Base-by-base conservation (phyloP, 257 asterid genomes). In the Mentha longifolia region DNA sequence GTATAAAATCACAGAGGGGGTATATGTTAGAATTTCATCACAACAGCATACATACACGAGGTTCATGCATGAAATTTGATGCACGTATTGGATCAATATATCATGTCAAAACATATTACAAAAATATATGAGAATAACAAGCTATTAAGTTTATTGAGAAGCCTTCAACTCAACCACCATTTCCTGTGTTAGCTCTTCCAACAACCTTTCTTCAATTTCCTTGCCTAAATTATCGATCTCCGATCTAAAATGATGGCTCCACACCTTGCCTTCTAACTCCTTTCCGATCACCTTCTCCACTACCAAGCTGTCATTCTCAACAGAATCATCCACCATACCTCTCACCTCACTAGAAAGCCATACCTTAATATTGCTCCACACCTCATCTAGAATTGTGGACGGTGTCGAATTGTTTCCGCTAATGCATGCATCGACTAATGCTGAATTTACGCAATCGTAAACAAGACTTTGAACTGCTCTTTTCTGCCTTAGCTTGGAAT, bases 381-480 rank as follows among this genome's bases (percentile, higher is more conserved):
- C 93, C 70, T 80, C 84, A 46, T 88, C 95, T 81, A 79, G 57
- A 57, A 81, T 43, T 62, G 77, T 67, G 14, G 75, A 55, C 2
- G 83, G 61, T 12, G 73, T 50, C n/a, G 1, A 51, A 57, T 25
- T 46, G 16, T 69, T 75, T 77, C 73, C 33, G 39, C 72, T 77
- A 46, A 13, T 64, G 65, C 74, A 63, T 43, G 79, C 76, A 5
- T 91, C 91, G 37, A 86, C 64, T 70, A 93, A 57, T 5, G 81
- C 88, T 68, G 80, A 85, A 66, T 91, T 93, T 33, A 87, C 89
- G 66, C 89, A 85, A 63, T 93, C 98, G 30, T 86, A 91, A 54
- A 93, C 85, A n/a, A 93, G 95, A 73, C 86, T 91, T 17, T 86
- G 92, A 63, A 81, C 76, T 41, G 96, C 88, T 73, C 96, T 74